These are phyloP conservation scores for Phragmites australis DNA, from an alignment of 176 grass and related monocot genomes.

Conservation along the genomic window DNA sequence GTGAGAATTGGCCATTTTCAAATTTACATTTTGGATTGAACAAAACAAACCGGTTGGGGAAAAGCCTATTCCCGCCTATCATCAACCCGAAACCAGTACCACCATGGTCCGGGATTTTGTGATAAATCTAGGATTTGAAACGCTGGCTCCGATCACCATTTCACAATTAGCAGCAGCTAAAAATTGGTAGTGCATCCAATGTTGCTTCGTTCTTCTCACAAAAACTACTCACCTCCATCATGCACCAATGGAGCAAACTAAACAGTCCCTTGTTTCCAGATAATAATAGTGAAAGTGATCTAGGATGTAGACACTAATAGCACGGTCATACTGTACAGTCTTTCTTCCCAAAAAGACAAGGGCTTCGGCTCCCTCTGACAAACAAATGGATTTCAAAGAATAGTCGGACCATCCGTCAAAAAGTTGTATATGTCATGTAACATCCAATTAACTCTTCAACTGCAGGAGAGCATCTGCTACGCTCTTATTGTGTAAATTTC, in stretches of 20 bases:
- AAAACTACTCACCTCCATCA: no score
- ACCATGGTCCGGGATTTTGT: neutral
- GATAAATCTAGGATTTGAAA: no score
- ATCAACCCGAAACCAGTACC: neutral
- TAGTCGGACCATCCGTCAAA: neutral
- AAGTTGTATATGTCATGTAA: slow-evolving; percentile 12
- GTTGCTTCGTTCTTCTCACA: no score
- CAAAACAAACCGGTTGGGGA: neutral
- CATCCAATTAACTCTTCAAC: slow-evolving; percentile 32
- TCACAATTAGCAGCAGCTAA: neutral
- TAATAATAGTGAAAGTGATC: neutral
- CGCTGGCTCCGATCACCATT: neutral
- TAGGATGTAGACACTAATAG: neutral
- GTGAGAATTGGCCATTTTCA: no score
- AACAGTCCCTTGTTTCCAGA: neutral
- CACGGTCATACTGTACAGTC: neutral
- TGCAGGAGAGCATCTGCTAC: neutral
- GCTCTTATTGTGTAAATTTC: slow-evolving; percentile 34
- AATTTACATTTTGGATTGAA: neutral
- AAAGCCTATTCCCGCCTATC: neutral
- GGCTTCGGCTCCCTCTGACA: neutral
- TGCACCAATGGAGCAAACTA: neutral
- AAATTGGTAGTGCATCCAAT: neutral
- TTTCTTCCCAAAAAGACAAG: neutral
- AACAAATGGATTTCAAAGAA: slow-evolving; percentile 37